These are phyloP conservation scores for Hemileia vastatrix DNA, from an alignment of 1,284 basidiomycete genomes.

Conservation along the genomic window DNA sequence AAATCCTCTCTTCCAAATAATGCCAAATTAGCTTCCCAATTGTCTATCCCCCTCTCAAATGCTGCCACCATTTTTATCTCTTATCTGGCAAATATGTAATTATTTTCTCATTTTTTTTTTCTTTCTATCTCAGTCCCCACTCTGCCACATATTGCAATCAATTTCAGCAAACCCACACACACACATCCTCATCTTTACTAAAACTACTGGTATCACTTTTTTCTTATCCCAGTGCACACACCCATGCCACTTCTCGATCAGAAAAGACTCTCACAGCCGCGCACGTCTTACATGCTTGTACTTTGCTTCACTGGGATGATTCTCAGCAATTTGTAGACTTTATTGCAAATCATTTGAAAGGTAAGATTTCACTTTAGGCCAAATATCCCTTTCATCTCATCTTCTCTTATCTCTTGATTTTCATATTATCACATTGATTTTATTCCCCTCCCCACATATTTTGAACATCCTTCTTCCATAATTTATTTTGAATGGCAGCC, in stretches of 20 bases:
- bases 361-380: too few relatives aligned
- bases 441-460: too few relatives aligned
- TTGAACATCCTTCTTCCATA: too few relatives aligned
- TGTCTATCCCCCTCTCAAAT: constrained; percentile 7
- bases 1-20: constrained; percentile 15
- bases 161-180: background rate
- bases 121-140: background rate
- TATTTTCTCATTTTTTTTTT: background rate
- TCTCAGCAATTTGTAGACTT: too few relatives aligned
- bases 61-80: constrained; percentile 16
- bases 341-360: too few relatives aligned
- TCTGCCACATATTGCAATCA: background rate
- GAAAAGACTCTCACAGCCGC: constrained; percentile 14
- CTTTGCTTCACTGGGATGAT: constrained; percentile 10
- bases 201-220: background rate
- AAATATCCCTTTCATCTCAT: too few relatives aligned
- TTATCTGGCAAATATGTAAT: constrained; percentile 16
- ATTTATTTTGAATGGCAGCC: too few relatives aligned
- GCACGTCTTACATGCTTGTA: constrained; percentile 18
- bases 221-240: constrained; percentile 1
- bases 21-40: constrained; percentile 19
- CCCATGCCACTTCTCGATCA: constrained; percentile 6
- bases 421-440: too few relatives aligned
- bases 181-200: background rate
- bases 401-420: too few relatives aligned